phyloP scores from a whole-genome alignment of 495 filamentous ascomycete genomes.

The Penicillium cataractarum region DNA sequence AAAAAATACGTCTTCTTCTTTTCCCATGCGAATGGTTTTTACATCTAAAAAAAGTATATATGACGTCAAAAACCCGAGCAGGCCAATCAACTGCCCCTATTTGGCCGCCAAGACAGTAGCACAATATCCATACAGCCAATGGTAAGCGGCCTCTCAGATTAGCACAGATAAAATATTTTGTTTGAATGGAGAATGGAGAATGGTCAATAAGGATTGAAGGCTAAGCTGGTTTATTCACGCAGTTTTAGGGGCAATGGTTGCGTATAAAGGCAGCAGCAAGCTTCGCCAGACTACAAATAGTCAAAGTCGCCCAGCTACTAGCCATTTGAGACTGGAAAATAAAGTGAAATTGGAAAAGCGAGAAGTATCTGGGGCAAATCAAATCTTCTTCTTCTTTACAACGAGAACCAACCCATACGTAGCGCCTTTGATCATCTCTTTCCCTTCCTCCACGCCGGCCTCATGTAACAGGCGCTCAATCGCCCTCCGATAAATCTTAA shows the following conservation, averaged over 20 bases:
- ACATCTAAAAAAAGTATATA: background rate
- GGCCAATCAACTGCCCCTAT: background rate
- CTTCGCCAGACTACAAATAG: background rate
- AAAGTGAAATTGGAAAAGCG: background rate
- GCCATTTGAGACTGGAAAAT: background rate
- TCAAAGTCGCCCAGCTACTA: background rate
- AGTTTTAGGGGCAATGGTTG: background rate
- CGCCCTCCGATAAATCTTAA: slow-evolving; percentile 23
- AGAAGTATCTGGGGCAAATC: background rate
- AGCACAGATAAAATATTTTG: background rate
- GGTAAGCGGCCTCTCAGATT: background rate
- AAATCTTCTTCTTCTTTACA: slow-evolving; percentile 20
- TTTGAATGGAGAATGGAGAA: background rate
- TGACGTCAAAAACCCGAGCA: background rate
- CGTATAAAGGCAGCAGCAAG: background rate
- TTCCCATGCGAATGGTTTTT: background rate
- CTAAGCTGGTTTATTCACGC: background rate
- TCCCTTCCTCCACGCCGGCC: slow-evolving; percentile 24
- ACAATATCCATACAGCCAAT: background rate
- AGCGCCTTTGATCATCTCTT: slow-evolving; percentile 16
- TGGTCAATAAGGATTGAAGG: background rate
- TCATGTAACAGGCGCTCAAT: slow-evolving; percentile 29
- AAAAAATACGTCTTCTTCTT: background rate
- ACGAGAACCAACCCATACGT: slow-evolving; percentile 14
- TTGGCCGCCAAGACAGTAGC: background rate